Conservation (phyloP, 1,139 yeast genomes). For the Insectozyma bohioensis region DNA sequence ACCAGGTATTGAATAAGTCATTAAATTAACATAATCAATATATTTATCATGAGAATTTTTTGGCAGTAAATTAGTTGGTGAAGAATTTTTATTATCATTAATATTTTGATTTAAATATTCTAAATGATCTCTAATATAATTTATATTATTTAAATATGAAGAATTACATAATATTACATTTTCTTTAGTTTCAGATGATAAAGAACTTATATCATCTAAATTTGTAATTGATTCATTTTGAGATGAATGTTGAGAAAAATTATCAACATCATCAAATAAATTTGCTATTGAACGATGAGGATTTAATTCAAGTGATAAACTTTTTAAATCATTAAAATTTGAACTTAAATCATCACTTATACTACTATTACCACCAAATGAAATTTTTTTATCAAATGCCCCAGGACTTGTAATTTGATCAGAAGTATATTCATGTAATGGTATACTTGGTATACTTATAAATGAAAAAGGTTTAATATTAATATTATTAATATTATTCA, state of each 20-base stretch:
- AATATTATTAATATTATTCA: conserved; percentile 1
- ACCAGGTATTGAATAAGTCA: conserved; percentile 23
- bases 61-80: conserved; percentile 7
- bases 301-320: conserved; percentile 4
- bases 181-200: conserved; percentile 13
- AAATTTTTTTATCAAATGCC: conserved; percentile 2
- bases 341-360: too few relatives aligned
- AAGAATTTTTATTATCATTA: conserved; percentile 8
- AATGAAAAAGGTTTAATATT: conserved; percentile 4
- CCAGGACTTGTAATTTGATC: conserved; percentile 11
- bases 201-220: conserved; percentile 5
- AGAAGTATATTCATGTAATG: conserved; percentile 7
- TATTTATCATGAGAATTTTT: conserved; percentile 10
- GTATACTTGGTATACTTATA: conserved; percentile 4
- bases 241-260: conserved; percentile 7
- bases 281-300: conserved; percentile 12
- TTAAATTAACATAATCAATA: conserved; percentile 18
- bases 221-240: conserved; percentile 2
- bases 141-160: conserved; percentile 29
- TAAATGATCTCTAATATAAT: conserved; percentile 24
- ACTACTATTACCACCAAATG: too few relatives aligned
- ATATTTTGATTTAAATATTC: conserved; percentile 21
- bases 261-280: conserved; percentile 10
- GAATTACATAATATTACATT: conserved; percentile 11
- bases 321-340: background rate